Evolutionary conservation across 345 rosid species (phyloP).

Genomic region (Nasturtium officinale): DNA sequence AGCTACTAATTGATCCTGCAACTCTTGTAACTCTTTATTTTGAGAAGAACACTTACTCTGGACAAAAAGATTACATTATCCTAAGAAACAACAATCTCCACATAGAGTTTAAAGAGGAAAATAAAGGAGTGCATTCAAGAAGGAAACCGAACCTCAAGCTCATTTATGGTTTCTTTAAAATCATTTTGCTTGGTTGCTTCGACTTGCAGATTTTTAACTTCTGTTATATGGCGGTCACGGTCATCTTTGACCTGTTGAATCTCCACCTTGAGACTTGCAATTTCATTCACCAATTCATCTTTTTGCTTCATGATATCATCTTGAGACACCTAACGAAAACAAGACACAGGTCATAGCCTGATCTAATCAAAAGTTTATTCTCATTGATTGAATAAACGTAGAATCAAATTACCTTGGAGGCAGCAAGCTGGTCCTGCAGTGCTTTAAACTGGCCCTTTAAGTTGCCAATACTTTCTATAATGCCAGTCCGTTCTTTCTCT

Average conservation of each 20-base stretch:
- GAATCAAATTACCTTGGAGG: slow-evolving; percentile 66
- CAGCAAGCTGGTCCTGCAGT: slow-evolving; percentile 73
- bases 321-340: slow-evolving; percentile 62
- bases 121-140: slow-evolving; percentile 11
- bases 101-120: neutral
- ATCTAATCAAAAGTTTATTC: neutral
- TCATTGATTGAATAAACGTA: slow-evolving; percentile 29
- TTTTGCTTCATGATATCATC: slow-evolving; percentile 76
- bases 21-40: slow-evolving; percentile 61
- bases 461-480: slow-evolving; percentile 70
- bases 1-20: slow-evolving; percentile 66
- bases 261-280: slow-evolving; percentile 66
- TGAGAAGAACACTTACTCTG: slow-evolving; percentile 74
- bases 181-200: slow-evolving; percentile 71
- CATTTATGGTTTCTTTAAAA: slow-evolving; percentile 63
- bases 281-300: slow-evolving; percentile 69
- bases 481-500: slow-evolving; percentile 82
- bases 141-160: slow-evolving; percentile 65
- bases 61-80: slow-evolving; percentile 26
- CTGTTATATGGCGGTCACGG: slow-evolving; percentile 57
- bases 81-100: slow-evolving; percentile 17
- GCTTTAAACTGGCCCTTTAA: slow-evolving; percentile 77
- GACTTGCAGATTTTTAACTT: slow-evolving; percentile 56
- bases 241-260: slow-evolving; percentile 68
- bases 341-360: slow-evolving; percentile 15